A percentile compares a stretch with the other conserved stretches of the same genome.
Evolutionary conservation across 2,329 filamentous ascomycete genomes (phyloP).

Genomic region (Aspergillus udagawae): DNA sequence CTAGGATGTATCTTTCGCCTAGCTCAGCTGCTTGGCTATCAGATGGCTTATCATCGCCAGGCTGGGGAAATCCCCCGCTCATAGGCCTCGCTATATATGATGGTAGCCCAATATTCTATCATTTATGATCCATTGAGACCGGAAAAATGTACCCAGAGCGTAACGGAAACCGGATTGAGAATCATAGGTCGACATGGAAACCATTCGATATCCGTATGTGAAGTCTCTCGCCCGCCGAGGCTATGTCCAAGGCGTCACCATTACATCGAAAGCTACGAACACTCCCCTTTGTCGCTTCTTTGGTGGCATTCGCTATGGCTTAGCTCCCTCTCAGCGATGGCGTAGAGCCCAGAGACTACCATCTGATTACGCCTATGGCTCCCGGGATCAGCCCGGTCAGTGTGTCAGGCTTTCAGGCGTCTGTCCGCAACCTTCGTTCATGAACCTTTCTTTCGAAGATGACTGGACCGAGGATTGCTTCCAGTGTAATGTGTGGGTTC

Average conservation of each 20-base stretch:
- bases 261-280: conserved; percentile 29
- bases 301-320: conserved; percentile 53
- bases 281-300: conserved; percentile 48
- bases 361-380: conserved; percentile 49
- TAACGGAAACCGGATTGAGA: too few species aligned
- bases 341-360: conserved; percentile 47
- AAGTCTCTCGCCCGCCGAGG: conserved; percentile 39
- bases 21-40: conserved; percentile 1
- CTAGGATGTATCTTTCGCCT: neutral
- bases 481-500: conserved; percentile 55
- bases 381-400: conserved; percentile 42
- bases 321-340: conserved; percentile 50
- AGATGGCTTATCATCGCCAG: neutral
- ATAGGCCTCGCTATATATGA: neutral
- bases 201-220: conserved; percentile 16
- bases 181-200: conserved; percentile 20
- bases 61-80: neutral
- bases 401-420: conserved; percentile 39
- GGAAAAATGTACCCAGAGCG: too few species aligned
- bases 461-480: conserved; percentile 52
- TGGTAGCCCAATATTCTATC: neutral
- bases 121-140: neutral
- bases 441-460: conserved; percentile 28
- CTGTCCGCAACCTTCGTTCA: conserved; percentile 49
- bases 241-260: conserved; percentile 47